Base-by-base conservation (phyloP, 2,329 filamentous ascomycete species). In the Phaeophleospora eucalypticola region DNA sequence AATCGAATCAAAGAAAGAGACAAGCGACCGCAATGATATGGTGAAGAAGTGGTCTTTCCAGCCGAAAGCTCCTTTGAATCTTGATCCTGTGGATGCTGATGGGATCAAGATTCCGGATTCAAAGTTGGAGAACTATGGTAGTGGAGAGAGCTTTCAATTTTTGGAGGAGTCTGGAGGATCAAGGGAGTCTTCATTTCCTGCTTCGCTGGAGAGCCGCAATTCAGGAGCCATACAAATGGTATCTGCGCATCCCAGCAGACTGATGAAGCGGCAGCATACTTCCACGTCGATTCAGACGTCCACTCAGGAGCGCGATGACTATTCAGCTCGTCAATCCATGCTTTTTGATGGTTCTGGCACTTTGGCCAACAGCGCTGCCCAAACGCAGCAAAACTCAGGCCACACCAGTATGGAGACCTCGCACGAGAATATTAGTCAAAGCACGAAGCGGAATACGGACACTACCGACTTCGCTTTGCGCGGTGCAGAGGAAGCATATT, bases 151-250 rank as follows among this genome's bases (percentile, higher is more conserved):
- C 60, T 82, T 83, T 54, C 69, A 74, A 17, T 82, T 83, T 75
- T 81, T 83, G 52, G 81, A 79, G 33, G 76, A 77, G n/a, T 80
- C 80, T 8, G 77, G 77, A 1, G 77, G 78, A 49, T 83, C 80
- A 4, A 71, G 77, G 43, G 71, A 70, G 4, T 71, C 72, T 44
- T 82, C 78, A 3, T 66, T 77, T 27, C 74, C 73, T 16, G 73
- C 71, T 20, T 80, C 79, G 0, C 74, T 76, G 34, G 69, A 60
- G 12, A 62, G 57, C 47, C 51, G 51, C 18, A 35, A 43, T 17
- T 62, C 62, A n/a, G 49, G 40, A 8, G 42, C 46, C 12, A n/a
- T 48, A 33, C 48, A 45, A 14, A 34, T 45, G 21, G 57, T 53
- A 19, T 48, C 57, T 21, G 55, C 58, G 40, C 48, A 49, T 21